Conservation (phyloP, 225 moss, liverwort and hornwort genomes). For the Straminergon stramineum region DNA sequence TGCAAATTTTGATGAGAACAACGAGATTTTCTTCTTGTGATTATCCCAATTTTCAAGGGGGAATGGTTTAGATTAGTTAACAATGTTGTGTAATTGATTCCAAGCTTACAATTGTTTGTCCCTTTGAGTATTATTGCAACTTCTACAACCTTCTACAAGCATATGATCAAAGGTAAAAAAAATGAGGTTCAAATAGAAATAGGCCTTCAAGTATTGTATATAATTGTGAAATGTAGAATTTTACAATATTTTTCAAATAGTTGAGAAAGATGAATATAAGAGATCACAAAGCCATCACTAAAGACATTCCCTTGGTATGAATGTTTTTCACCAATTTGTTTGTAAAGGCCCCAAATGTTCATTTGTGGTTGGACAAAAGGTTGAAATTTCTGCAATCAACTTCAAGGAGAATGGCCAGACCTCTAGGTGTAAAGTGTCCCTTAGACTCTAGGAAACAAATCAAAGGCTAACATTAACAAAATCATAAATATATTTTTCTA, state of each 20-base stretch:
- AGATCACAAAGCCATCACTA: not conserved
- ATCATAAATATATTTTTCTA: not conserved
- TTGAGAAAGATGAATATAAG: not conserved
- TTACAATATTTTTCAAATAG: not conserved
- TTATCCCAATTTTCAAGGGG: rapidly evolving
- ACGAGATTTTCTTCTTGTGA: too few relatives aligned
- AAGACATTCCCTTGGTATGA: not conserved
- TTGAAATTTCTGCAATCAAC: too few relatives aligned
- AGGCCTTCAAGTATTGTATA: not conserved
- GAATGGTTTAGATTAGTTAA: not conserved
- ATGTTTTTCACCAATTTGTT: not conserved
- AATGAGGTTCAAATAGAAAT: not conserved
- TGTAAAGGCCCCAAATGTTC: too few relatives aligned
- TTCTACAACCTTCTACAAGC: rapidly evolving
- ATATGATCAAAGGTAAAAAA: not conserved
- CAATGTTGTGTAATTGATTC: not conserved
- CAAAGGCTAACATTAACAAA: not conserved
- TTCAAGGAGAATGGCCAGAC: too few relatives aligned
- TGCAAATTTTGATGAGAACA: too few relatives aligned
- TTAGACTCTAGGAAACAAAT: too few relatives aligned
- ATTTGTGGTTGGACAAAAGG: too few relatives aligned
- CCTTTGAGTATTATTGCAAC: not conserved
- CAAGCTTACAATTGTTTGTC: too few relatives aligned
- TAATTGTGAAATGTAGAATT: not conserved
- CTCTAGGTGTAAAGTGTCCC: too few relatives aligned